Base-by-base conservation (phyloP, 164 flowering plant genomes). In the Hamamelis virginiana region DNA sequence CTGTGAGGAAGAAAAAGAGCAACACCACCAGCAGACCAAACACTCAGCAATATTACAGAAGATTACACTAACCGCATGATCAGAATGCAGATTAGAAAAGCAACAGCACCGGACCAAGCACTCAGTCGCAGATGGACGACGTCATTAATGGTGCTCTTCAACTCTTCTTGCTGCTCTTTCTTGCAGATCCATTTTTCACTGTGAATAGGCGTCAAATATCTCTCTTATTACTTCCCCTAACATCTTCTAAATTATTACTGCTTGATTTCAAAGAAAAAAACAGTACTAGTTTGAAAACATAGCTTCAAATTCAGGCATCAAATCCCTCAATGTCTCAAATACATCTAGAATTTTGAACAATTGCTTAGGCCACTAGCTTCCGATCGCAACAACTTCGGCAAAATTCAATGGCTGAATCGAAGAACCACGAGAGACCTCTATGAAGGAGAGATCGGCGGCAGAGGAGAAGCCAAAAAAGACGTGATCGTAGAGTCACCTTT, bases 401-500 rank as follows among this genome's bases (percentile, higher is more conserved):
- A 95, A 95, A 66, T 80, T 85, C 64, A 95, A 77, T 10, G 91
- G 81, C 83, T 92, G 98, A 65, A 86, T 82, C 13, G 87, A 69
- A 1, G 91, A 72, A 4, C 91, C 95, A 0, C 97, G 82, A 63
- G 91, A 95, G 1, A 88, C 96, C 71, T 95, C 99, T 95, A 95
- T 91, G 78, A 91, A 95, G 1, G 94, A 82, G 13, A 87, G 78
- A 71, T 91, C 94, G 0, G 95, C 77, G 4, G 89, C 83, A 0
- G 89, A 67, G 5, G 89, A 38, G 28, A 85, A 75, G 5, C 91
- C 93, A 50, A 75, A 78, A 78, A 92, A 95, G 59, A 95, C 80
- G 0, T 95, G 88, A 52, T 92, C 95, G 48, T 93, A 87, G 41
- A 92, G 81, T 12, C 94, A 84, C 0, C 92, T 85, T 73, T 95